Evolutionary conservation across 2,329 filamentous ascomycete species (phyloP).

Genomic region (Karstenula rhodostoma): DNA sequence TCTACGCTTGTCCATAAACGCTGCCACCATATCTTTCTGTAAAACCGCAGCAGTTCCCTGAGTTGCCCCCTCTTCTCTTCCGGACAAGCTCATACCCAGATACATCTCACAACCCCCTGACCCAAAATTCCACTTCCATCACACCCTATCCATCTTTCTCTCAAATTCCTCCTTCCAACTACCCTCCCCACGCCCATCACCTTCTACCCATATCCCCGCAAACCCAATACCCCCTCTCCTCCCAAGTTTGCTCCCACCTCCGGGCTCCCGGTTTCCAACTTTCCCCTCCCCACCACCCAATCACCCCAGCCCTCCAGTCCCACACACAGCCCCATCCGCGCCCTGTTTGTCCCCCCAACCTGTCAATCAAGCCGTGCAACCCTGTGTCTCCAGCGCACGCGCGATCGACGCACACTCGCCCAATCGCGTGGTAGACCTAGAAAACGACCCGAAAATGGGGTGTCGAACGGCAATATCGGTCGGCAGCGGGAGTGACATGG

Average conservation of each 20-base stretch:
- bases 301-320: neutral
- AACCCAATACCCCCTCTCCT: neutral
- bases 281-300: neutral
- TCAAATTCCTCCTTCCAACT: neutral
- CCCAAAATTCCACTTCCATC: neutral
- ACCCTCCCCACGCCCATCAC: neutral
- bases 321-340: neutral
- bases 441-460: too few relatives aligned
- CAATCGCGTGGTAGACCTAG: neutral
- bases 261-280: too few relatives aligned
- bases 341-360: constrained; percentile 8
- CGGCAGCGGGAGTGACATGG: neutral
- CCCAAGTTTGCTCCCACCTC: neutral
- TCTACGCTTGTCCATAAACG: neutral
- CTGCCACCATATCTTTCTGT: neutral
- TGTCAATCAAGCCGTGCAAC: constrained; percentile 2
- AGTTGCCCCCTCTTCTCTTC: too few relatives aligned
- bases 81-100: too few relatives aligned
- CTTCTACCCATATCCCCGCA: too few relatives aligned
- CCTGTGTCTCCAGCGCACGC: neutral
- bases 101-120: too few relatives aligned
- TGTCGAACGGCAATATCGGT: too few relatives aligned
- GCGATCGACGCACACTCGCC: neutral
- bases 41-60: too few relatives aligned
- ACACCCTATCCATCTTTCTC: neutral